Evolutionary conservation across 2,329 filamentous ascomycete genomes (phyloP).

Genomic region (Fusarium torulosum): DNA sequence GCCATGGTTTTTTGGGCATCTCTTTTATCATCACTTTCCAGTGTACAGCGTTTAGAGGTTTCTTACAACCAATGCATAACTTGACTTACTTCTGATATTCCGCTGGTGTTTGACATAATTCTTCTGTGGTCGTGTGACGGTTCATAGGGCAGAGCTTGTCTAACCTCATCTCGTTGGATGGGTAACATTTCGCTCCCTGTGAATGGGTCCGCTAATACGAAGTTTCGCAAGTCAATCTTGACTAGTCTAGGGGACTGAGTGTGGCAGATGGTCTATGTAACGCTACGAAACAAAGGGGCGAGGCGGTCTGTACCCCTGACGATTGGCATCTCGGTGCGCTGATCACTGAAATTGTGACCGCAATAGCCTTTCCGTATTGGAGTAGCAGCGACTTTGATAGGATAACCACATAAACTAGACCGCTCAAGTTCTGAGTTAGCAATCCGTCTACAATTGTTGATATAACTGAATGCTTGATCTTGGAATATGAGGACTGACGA

Average conservation of each 20-base stretch:
- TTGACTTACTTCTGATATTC: not conserved
- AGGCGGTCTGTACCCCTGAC: not conserved
- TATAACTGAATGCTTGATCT: too few species aligned
- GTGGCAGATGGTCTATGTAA: not conserved
- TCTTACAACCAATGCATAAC: slow-evolving; percentile 15
- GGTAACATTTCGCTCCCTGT: not conserved
- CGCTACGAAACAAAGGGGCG: not conserved
- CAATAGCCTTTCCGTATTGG: too few species aligned
- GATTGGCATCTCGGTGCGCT: not conserved
- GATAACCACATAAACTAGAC: not conserved
- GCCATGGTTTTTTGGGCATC: slow-evolving; percentile 20
- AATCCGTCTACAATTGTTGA: not conserved
- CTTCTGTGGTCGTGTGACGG: not conserved
- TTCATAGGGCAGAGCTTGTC: not conserved
- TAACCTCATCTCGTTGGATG: not conserved
- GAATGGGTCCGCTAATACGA: not conserved
- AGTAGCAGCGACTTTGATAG: not conserved
- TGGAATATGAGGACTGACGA: too few species aligned
- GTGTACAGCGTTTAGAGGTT: slow-evolving; percentile 29
- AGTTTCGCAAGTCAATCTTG: slow-evolving; percentile 6
- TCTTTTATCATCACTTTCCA: slow-evolving; percentile 4
- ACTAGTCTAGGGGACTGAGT: not conserved
- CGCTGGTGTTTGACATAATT: not conserved
- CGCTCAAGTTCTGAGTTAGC: not conserved
- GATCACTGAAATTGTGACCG: not conserved